A percentile compares a stretch with the other conserved stretches of the same genome.
Evolutionary conservation across 352 stramenopile species (phyloP).

Genomic region (Globisporangium emineosum): DNA sequence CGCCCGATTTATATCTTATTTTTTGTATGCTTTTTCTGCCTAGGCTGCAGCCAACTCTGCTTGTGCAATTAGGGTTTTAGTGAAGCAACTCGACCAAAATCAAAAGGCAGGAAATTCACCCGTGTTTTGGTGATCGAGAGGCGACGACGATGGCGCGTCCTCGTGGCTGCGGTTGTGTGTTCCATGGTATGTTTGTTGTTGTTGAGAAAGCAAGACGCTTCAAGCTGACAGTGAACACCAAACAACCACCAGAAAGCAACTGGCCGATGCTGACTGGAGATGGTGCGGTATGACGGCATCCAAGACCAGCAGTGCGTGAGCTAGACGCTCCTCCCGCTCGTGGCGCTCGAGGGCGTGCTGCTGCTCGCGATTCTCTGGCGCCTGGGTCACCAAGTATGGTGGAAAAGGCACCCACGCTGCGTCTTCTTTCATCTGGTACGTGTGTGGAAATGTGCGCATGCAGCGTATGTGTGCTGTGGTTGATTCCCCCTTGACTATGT

Average conservation of each 20-base stretch:
- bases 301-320: slow-evolving; percentile 33
- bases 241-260: neutral
- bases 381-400: slow-evolving; percentile 57
- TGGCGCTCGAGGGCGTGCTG: slow-evolving; percentile 45
- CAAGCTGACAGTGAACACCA: no score
- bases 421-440: slow-evolving; percentile 60
- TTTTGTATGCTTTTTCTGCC: no score
- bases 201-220: no score
- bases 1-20: no score
- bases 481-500: neutral
- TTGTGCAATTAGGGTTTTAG: no score
- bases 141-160: no score
- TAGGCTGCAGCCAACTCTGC: no score
- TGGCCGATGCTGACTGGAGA: slow-evolving; percentile 12
- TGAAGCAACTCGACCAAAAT: no score
- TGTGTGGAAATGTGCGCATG: slow-evolving; percentile 7
- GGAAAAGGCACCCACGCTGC: slow-evolving; percentile 50
- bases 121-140: no score
- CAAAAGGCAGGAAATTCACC: no score
- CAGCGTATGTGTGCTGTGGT: neutral
- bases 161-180: no score
- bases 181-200: no score
- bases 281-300: slow-evolving; percentile 37
- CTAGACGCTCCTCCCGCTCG: slow-evolving; percentile 42
- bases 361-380: slow-evolving; percentile 48